phyloP scores from a whole-genome alignment of 441 rosid genomes.

The Heliophila coronopifolia region DNA sequence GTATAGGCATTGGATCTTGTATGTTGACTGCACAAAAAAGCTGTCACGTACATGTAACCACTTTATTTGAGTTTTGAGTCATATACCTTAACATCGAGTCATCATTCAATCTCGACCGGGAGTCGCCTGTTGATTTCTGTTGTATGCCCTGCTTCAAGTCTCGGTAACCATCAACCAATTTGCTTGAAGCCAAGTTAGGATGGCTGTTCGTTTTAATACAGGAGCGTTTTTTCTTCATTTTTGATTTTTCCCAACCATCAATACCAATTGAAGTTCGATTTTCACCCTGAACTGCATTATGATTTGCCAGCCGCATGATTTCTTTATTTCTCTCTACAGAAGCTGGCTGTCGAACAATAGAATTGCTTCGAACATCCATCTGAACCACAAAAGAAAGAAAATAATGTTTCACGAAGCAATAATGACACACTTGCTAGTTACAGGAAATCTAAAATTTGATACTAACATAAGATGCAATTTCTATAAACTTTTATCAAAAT shows the following conservation, averaged over 20 bases:
- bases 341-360: slow-evolving; percentile 56
- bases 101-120: slow-evolving; percentile 56
- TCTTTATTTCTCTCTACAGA: slow-evolving; percentile 68
- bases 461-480: not conserved
- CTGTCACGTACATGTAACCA: no score
- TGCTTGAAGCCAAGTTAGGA: slow-evolving; percentile 43
- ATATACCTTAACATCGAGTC: slow-evolving; percentile 79
- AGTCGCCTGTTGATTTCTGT: slow-evolving; percentile 50
- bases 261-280: slow-evolving; percentile 50
- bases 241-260: slow-evolving; percentile 92
- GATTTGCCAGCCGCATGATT: slow-evolving; percentile 46
- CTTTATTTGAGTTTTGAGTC: slow-evolving; percentile 4
- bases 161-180: slow-evolving; percentile 56
- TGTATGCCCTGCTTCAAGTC: slow-evolving; percentile 72
- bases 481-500: not conserved
- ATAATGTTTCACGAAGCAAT: slow-evolving; percentile 1
- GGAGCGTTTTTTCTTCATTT: slow-evolving; percentile 90
- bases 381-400: slow-evolving; percentile 30
- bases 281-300: slow-evolving; percentile 53
- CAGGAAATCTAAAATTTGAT: not conserved
- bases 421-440: slow-evolving; percentile 2
- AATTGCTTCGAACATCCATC: slow-evolving; percentile 68
- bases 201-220: slow-evolving; percentile 69
- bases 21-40: slow-evolving; percentile 14
- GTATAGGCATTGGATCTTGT: slow-evolving; percentile 1